Evolutionary conservation across 345 rosid genomes (phyloP).

Genomic region (Geranium brycei): DNA sequence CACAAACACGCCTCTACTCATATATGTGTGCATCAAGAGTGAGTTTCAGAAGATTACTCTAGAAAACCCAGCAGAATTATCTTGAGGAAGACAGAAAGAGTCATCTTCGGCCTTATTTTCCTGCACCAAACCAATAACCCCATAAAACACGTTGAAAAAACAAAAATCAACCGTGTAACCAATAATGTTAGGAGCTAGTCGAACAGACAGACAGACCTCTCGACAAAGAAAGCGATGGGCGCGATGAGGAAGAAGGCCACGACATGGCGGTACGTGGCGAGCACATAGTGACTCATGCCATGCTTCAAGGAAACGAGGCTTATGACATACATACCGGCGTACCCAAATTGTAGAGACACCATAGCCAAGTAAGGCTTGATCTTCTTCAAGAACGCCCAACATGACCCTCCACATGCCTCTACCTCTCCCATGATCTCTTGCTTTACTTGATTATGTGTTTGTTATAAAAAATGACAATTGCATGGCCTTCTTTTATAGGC

Average conservation of each 20-base stretch:
- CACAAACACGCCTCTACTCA: no score
- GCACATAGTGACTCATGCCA: constrained; percentile 80
- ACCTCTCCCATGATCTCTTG: neutral
- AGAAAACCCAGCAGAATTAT: constrained; percentile 46
- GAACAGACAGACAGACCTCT: constrained; percentile 26
- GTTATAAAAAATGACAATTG: neutral
- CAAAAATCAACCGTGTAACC: no score
- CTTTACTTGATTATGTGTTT: neutral
- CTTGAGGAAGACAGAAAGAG: constrained; percentile 45
- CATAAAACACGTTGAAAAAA: neutral
- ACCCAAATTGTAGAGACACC: constrained; percentile 60
- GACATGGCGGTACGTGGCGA: constrained; percentile 72
- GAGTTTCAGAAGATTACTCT: constrained; percentile 35
- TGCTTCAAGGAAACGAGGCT: constrained; percentile 63
- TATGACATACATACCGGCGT: constrained; percentile 77
- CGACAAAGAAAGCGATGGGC: constrained; percentile 60
- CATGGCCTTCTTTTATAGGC: neutral
- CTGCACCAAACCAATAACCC: neutral
- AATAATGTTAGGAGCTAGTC: neutral
- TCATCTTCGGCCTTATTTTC: constrained; percentile 46
- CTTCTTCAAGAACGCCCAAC: constrained; percentile 14
- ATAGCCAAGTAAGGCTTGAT: constrained; percentile 53
- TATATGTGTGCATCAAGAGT: neutral
- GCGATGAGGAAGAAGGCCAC: constrained; percentile 61
- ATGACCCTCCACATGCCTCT: neutral